phyloP scores from a whole-genome alignment of 495 filamentous ascomycete species.

The Pseudomonodictys pantanalensis region DNA sequence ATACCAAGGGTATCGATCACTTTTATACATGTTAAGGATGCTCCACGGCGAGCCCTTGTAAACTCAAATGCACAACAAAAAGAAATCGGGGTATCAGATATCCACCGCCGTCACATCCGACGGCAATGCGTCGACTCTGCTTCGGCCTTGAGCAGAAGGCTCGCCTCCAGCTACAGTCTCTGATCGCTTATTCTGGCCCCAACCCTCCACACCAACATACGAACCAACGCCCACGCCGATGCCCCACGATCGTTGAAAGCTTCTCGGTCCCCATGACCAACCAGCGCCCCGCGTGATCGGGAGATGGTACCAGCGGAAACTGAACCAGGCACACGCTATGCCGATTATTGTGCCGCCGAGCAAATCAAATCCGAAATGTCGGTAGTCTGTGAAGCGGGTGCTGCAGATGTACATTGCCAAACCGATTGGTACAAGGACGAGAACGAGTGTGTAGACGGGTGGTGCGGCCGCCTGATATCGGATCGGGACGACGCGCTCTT shows the following conservation, averaged over 20 bases:
- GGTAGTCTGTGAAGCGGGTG: conserved; percentile 62
- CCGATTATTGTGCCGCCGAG: conserved; percentile 59
- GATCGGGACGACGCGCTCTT: conserved; percentile 26
- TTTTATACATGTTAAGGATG: too few species aligned
- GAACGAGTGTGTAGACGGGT: conserved; percentile 56
- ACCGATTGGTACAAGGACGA: conserved; percentile 55
- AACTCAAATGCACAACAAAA: too few species aligned
- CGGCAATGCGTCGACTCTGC: too few species aligned
- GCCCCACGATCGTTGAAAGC: conserved; percentile 39
- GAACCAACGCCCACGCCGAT: conserved; percentile 41
- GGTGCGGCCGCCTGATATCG: conserved; percentile 57
- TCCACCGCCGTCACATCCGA: too few species aligned
- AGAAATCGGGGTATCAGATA: too few species aligned
- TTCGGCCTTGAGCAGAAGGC: background rate
- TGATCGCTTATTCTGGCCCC: conserved; percentile 13
- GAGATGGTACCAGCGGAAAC: conserved; percentile 59
- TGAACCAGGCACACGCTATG: conserved; percentile 53
- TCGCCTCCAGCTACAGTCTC: background rate
- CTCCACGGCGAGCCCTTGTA: too few species aligned
- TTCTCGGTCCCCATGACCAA: conserved; percentile 43
- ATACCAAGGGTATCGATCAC: too few species aligned
- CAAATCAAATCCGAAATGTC: conserved; percentile 65
- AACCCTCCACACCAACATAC: conserved; percentile 43
- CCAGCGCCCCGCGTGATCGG: conserved; percentile 39
- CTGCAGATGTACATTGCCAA: conserved; percentile 59